Evolutionary conservation across 371 early-diverging fungal species (phyloP), one percentile per base, ranked within the genome.

Genomic region (Rhizopus microsporus): DNA sequence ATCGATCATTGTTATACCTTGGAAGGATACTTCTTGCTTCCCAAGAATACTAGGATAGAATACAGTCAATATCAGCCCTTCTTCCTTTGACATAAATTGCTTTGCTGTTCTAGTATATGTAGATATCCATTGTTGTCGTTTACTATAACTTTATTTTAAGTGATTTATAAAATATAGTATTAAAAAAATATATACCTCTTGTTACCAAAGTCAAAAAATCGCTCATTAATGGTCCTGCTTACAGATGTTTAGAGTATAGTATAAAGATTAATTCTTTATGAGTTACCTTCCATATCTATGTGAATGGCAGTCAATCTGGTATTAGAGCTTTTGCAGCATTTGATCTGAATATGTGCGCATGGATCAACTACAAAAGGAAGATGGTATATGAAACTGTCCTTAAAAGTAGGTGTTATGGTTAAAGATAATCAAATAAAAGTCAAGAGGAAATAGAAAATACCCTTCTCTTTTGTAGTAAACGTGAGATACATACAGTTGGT

Each of bases 91-190:
- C 23, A 23, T 2, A 23, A 23, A 23, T 23, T 23, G 23, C 2
- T 23, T 40, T 79, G 75, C 82, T 83, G 83, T 54, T 83, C 83
- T 42, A 82, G 62, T 30, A 77, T 80, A 57, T 83, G 83, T 16
- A 82, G 82, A 44, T 75, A 74, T 9, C 81, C 82, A 55, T 74
- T 67, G 56, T 83, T 77, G 53, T 83, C 81, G 17, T 67, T 63
- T 8, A 83, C 80, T 77, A 64, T 8, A 48, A 38, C 31, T 12
- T 33, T 37, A 8, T 31, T 12, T 49, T 29, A 1, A 49, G 15
- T 5, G 32, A 33, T 37, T 23, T 8, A 23, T 23, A 23, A 23
- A 23, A 23, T 23, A 23, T 23, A 23, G 23, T 2, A 23, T 23
- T 23, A 23, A 23, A 23, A 23, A 23, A 23, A 23, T 16, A 12